Evolutionary conservation across 257 asterid genomes (phyloP), one percentile per base, ranked within the genome.

Genomic region (Nicotiana attenuata): DNA sequence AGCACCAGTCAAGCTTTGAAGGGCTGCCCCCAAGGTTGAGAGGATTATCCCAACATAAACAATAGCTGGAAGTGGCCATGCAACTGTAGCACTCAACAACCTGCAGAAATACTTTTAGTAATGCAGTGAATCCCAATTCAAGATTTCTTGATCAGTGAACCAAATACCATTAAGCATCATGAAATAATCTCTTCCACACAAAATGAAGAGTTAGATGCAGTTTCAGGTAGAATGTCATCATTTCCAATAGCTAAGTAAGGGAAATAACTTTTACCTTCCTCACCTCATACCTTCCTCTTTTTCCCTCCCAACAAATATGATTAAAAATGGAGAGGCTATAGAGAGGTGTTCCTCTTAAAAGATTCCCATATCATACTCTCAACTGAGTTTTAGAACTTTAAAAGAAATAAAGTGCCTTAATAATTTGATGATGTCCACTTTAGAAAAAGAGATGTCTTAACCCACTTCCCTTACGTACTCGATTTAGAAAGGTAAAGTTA

Each of bases 11-110:
- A 96, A 85, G 85, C 99, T 96, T 87, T 96, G 99, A 81, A 96
- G 92, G 85, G 99, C 99, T 84, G 99, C 99, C 45, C 99, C 99
- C 84, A 96, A 90, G 85, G 99, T 96, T 65, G 99, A 96, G 82
- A 96, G 98, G 71, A 96, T 96, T 81, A 96, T 96, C 76, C 99
- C 99, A 80, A 96, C 78, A 87, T 96, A 92, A 22, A 90, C 93
- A 82, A 94, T 88, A 41, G 95, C 94, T 26, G 99, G 98, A 83
- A 90, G 88, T 82, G 99, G 99, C 99, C 99, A 96, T 81, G 99
- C 97, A 85, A 96, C 95, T 77, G 97, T 91, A 63, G 99, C 99
- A 29, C 97, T 92, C 81, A 96, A 97, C 87, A 96, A 90, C 98
- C 99, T 96, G 97, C 88, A 90, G 24, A 85, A 83, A 84, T 77